phyloP scores from a whole-genome alignment of 208 protist genomes.

The Vickermania ingenoplastis region DNA sequence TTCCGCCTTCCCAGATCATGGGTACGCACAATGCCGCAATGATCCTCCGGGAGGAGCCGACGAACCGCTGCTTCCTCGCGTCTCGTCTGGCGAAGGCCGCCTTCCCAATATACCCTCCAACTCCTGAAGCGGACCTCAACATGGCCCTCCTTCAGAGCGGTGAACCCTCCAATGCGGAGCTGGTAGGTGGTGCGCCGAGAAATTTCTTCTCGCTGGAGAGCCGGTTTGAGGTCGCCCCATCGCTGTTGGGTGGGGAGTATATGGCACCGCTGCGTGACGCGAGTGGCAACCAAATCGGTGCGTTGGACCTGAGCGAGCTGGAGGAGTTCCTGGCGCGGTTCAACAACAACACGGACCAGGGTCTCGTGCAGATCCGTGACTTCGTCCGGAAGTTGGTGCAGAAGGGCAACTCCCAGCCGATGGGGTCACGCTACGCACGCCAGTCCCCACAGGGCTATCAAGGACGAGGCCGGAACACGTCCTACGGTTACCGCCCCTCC shows the following conservation, averaged over 20 bases:
- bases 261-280: background rate
- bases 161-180: background rate
- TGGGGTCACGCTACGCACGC: background rate
- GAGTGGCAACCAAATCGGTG: background rate
- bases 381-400: background rate
- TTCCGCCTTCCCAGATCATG: background rate
- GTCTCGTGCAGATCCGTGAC: background rate
- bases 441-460: background rate
- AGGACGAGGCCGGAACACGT: background rate
- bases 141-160: background rate
- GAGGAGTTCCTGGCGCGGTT: background rate
- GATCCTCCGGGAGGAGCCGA: slow-evolving; percentile 1
- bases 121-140: background rate
- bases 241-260: background rate
- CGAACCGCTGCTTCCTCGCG: background rate
- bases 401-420: background rate
- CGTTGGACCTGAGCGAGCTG: background rate
- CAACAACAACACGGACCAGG: background rate
- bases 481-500: background rate
- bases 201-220: background rate
- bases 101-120: background rate
- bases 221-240: background rate
- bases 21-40: background rate
- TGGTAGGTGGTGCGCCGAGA: background rate
- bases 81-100: background rate